These are phyloP conservation scores for Iberis amara DNA, from an alignment of 441 rosid genomes.

Conservation along the genomic window DNA sequence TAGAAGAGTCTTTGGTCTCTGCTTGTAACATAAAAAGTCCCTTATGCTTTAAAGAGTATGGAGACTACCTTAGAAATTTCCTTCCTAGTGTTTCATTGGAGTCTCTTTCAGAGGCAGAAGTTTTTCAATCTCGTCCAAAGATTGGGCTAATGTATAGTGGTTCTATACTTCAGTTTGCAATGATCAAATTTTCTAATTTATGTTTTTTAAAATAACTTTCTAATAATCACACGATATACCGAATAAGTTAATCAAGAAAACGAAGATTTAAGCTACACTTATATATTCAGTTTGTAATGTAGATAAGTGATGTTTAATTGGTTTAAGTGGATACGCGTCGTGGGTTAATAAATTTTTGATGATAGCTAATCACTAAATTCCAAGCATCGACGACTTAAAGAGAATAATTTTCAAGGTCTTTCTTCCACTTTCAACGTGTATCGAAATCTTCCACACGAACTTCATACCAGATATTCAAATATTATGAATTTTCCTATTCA, in stretches of 20 bases:
- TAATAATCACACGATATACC: no score
- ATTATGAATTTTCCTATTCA: no score
- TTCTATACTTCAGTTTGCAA: background rate
- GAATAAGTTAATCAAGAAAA: no score
- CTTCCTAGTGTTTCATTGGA: background rate
- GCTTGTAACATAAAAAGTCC: background rate
- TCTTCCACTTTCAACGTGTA: slow-evolving; percentile 10
- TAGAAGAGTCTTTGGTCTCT: slow-evolving; percentile 14
- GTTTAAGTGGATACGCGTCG: slow-evolving; percentile 13
- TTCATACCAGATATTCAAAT: background rate
- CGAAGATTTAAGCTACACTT: no score
- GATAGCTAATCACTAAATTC: background rate
- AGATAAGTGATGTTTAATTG: background rate
- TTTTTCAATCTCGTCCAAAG: background rate
- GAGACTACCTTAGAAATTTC: slow-evolving; percentile 15
- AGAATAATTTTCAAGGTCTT: slow-evolving; percentile 21
- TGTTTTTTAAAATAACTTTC: no score
- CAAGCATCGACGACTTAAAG: slow-evolving; percentile 12
- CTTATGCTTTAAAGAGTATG: slow-evolving; percentile 3
- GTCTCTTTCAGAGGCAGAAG: background rate
- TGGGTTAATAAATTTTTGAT: slow-evolving; percentile 1
- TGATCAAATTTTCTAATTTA: background rate
- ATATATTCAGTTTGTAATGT: background rate
- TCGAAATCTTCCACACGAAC: slow-evolving; percentile 11
- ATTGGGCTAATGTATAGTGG: background rate